Conservation (phyloP, 2,329 filamentous ascomycete genomes). For the Aureobasidium leucospermi region DNA sequence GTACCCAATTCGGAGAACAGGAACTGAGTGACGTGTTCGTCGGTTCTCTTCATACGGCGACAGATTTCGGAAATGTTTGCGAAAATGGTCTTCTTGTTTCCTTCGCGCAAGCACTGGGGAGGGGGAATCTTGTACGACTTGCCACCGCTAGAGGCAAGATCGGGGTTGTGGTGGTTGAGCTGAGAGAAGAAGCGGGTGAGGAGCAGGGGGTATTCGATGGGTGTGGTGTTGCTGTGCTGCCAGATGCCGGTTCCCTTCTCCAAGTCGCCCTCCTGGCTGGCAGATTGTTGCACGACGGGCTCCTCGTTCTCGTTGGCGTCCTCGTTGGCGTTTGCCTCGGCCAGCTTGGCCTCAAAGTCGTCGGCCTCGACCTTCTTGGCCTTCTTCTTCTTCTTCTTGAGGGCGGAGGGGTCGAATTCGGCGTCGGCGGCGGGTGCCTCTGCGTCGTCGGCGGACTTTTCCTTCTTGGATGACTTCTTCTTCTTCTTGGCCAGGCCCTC, state of each 20-base stretch:
- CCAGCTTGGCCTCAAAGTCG: slow-evolving; percentile 62
- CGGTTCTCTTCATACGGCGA: slow-evolving; percentile 98
- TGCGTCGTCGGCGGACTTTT: slow-evolving; percentile 28
- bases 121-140: slow-evolving; percentile 99
- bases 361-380: slow-evolving; percentile 51
- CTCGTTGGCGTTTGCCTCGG: slow-evolving; percentile 52
- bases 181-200: slow-evolving; percentile 91
- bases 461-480: slow-evolving; percentile 52
- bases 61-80: slow-evolving; percentile 98
- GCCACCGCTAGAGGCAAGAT: slow-evolving; percentile 66
- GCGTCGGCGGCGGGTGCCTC: slow-evolving; percentile 48
- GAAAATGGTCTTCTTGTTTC: slow-evolving; percentile 99
- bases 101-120: slow-evolving; percentile 97
- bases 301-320: slow-evolving; percentile 36
- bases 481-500: slow-evolving; percentile 70
- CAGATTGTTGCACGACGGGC: slow-evolving; percentile 20
- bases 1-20: slow-evolving; percentile 98
- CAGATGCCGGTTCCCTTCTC: slow-evolving; percentile 85
- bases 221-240: slow-evolving; percentile 68
- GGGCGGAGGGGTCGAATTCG: slow-evolving; percentile 56
- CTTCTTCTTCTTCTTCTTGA: slow-evolving; percentile 86
- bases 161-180: slow-evolving; percentile 91
- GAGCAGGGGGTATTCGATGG: slow-evolving; percentile 78
- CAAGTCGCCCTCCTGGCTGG: slow-evolving; percentile 63
- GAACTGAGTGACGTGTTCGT: slow-evolving; percentile 88